Conservation (phyloP, 192 early-diverging fungal species). For the Gonapodya prolifera region DNA sequence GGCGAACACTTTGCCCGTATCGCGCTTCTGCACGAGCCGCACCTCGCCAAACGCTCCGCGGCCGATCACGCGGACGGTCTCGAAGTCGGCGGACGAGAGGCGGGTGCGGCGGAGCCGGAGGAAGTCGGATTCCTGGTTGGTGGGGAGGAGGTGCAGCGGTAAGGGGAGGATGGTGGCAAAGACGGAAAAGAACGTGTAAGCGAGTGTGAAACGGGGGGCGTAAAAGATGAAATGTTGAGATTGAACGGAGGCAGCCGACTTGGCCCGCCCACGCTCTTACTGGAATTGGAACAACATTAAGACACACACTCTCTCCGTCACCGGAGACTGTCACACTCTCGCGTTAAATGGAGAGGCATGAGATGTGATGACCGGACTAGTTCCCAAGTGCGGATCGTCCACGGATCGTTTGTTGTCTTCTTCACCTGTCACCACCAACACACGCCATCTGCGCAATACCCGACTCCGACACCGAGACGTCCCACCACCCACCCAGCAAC, state of each 20-base stretch:
- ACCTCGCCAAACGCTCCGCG: slow-evolving; percentile 99
- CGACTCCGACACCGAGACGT: too few species aligned
- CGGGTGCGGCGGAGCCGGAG: slow-evolving; percentile 71
- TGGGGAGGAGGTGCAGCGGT: slow-evolving; percentile 61
- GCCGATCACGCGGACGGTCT: slow-evolving; percentile 95
- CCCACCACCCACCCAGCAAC: too few species aligned
- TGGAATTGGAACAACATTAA: background rate
- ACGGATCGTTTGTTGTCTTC: too few species aligned
- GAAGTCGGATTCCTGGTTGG: slow-evolving; percentile 81
- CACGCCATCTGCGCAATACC: too few species aligned
- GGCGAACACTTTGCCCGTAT: slow-evolving; percentile 96
- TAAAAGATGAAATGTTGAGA: slow-evolving; percentile 3
- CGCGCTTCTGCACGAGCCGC: slow-evolving; percentile 85
- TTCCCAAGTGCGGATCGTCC: too few species aligned
- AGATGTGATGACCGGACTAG: too few species aligned
- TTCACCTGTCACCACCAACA: too few species aligned
- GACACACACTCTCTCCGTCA: slow-evolving; percentile 33
- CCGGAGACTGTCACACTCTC: too few species aligned
- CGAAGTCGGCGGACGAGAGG: slow-evolving; percentile 82
- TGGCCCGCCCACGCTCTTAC: background rate
- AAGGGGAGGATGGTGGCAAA: slow-evolving; percentile 24
- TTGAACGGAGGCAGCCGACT: background rate
- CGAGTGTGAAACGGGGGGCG: background rate
- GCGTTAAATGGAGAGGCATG: too few species aligned
- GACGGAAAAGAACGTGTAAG: slow-evolving; percentile 3